A percentile compares a stretch with the other conserved stretches of the same genome.
phyloP scores from a whole-genome alignment of 2,329 filamentous ascomycete genomes.

The Ophiobolus disseminans region DNA sequence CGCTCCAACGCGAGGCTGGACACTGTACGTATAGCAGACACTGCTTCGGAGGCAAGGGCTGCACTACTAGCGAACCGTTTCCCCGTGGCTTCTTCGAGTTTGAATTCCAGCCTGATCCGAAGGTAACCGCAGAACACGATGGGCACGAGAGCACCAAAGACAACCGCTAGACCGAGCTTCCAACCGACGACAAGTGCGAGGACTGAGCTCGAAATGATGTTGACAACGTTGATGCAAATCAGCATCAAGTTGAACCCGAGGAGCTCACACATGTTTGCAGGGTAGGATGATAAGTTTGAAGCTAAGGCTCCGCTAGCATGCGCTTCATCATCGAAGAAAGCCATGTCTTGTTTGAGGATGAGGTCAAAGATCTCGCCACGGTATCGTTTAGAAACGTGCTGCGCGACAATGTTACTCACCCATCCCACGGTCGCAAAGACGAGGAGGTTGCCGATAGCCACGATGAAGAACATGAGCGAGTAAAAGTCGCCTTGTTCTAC shows the following conservation, averaged over 20 bases:
- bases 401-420: conserved; percentile 54
- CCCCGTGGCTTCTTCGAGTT: conserved; percentile 74
- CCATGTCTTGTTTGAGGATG: conserved; percentile 90
- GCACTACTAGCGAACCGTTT: conserved; percentile 66
- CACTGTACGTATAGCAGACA: conserved; percentile 91
- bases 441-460: conserved; percentile 56
- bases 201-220: conserved; percentile 74
- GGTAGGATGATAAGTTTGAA: conserved; percentile 68
- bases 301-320: conserved; percentile 90
- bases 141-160: conserved; percentile 61
- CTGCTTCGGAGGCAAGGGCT: conserved; percentile 89
- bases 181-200: conserved; percentile 79
- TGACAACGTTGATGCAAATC: conserved; percentile 79
- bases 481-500: conserved; percentile 58
- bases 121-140: conserved; percentile 71
- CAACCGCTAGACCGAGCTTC: conserved; percentile 84
- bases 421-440: conserved; percentile 58
- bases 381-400: conserved; percentile 44
- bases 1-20: conserved; percentile 86
- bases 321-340: conserved; percentile 88
- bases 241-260: conserved; percentile 89
- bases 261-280: conserved; percentile 85
- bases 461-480: conserved; percentile 63
- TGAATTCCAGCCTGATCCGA: conserved; percentile 88
- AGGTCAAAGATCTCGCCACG: conserved; percentile 73